Percentiles rank a stretch among this genome's conserved stretches.
Conservation (phyloP, 2,329 filamentous ascomycete genomes). For the Trichophyton verrucosum region DNA sequence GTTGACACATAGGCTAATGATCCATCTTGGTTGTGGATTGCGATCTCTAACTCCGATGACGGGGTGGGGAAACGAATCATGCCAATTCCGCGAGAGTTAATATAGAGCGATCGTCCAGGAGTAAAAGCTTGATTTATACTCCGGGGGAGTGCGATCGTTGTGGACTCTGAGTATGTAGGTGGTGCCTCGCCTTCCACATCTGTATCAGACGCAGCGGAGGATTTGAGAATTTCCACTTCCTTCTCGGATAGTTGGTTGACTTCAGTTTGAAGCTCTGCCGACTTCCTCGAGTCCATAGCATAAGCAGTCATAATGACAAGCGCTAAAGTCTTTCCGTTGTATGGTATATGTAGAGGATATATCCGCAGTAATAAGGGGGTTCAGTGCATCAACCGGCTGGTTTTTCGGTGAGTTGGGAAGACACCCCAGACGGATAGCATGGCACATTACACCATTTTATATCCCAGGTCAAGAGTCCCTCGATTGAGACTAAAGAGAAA, state of each 20-base stretch:
- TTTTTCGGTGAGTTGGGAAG: not conserved
- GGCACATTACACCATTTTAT: not conserved
- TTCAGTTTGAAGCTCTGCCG: not conserved
- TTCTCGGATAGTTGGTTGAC: constrained; percentile 3
- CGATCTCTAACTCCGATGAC: constrained; percentile 26
- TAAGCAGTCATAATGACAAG: not conserved
- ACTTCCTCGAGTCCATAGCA: not conserved
- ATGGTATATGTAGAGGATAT: not conserved
- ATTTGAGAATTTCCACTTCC: constrained; percentile 10
- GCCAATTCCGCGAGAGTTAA: constrained; percentile 21
- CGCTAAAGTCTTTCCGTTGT: not conserved
- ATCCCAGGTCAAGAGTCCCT: not conserved
- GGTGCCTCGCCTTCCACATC: not conserved
- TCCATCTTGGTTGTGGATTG: constrained; percentile 25
- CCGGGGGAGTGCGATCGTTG: not conserved
- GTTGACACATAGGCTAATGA: constrained; percentile 41
- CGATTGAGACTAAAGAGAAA: not conserved
- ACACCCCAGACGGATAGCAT: not conserved
- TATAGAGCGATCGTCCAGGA: constrained; percentile 13
- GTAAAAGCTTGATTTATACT: not conserved
- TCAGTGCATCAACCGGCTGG: not conserved
- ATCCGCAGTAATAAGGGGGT: not conserved
- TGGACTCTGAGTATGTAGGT: not conserved
- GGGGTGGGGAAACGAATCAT: constrained; percentile 25
- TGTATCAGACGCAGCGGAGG: constrained; percentile 9